A percentile compares a stretch with the other conserved stretches of the same genome.
These are phyloP conservation scores for Kurtzmaniella quercitrusa DNA, from an alignment of 1,139 yeast genomes.

Conservation along the genomic window DNA sequence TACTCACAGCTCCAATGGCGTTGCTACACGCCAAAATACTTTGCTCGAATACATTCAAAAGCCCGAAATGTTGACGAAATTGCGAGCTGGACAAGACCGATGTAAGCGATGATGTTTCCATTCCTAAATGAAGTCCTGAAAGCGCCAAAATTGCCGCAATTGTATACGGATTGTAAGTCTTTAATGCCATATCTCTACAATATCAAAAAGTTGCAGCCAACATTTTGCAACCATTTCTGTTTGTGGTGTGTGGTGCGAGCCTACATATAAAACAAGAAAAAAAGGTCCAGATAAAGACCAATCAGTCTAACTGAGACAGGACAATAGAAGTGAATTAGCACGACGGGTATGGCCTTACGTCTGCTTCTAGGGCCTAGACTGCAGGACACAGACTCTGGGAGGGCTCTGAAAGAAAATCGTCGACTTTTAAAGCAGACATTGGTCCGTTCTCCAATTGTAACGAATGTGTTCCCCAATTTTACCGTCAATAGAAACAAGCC, in stretches of 20 bases:
- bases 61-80: slow-evolving; percentile 22
- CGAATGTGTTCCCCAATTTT: slow-evolving; percentile 30
- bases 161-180: slow-evolving; percentile 15
- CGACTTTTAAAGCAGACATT: slow-evolving; percentile 33
- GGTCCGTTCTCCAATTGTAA: slow-evolving; percentile 34
- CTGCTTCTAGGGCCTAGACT: not conserved
- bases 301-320: too few relatives aligned
- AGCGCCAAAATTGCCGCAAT: slow-evolving; percentile 19
- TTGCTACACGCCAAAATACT: slow-evolving; percentile 25
- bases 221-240: slow-evolving; percentile 2
- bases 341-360: not conserved
- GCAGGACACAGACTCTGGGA: not conserved
- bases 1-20: slow-evolving; percentile 32
- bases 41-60: slow-evolving; percentile 20
- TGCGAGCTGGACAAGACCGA: slow-evolving; percentile 20
- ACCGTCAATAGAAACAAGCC: slow-evolving; percentile 30
- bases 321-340: too few relatives aligned
- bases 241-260: slow-evolving; percentile 1
- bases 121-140: slow-evolving; percentile 30
- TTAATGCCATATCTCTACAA: slow-evolving; percentile 4
- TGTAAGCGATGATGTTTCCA: slow-evolving; percentile 26
- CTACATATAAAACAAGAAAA: not conserved
- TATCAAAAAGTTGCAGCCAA: slow-evolving; percentile 3
- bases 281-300: not conserved
- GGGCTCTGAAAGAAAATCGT: not conserved